Conservation (phyloP, 345 rosid species). For the Eucalyptus curtisii region DNA sequence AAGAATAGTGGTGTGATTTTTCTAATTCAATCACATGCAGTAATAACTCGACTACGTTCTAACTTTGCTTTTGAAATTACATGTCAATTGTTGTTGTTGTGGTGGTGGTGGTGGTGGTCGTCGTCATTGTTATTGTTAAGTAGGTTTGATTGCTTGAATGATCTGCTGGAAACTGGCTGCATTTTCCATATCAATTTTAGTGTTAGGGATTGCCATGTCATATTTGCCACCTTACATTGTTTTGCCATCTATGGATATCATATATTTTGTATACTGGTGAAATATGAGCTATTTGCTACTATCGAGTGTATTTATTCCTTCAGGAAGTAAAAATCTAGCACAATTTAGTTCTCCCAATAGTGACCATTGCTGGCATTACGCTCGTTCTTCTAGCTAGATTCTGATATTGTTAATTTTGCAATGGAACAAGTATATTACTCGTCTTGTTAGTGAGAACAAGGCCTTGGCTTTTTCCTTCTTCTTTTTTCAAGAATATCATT, state of each 20-base stretch:
- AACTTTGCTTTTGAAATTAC: neutral
- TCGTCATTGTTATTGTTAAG: neutral
- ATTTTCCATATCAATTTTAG: no score
- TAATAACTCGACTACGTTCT: no score
- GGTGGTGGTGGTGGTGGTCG: fast-evolving
- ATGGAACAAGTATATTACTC: neutral
- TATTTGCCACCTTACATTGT: neutral
- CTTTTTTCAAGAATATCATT: no score
- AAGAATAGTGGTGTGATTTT: no score
- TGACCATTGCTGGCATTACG: neutral
- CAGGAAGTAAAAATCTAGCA: neutral
- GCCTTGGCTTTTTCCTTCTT: neutral
- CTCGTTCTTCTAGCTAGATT: neutral
- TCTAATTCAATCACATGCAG: no score
- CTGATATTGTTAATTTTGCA: neutral
- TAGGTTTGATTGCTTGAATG: neutral
- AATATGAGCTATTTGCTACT: no score
- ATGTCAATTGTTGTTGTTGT: no score
- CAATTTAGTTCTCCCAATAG: neutral
- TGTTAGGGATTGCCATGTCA: no score
- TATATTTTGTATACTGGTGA: no score
- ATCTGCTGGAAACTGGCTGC: neutral
- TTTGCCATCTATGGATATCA: neutral
- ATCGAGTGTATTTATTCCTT: neutral
- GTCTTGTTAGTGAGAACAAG: neutral